A percentile compares a stretch with the other conserved stretches of the same genome.
Evolutionary conservation across 805 yeast species (phyloP).

Genomic region (Cyberlindnera maritima): DNA sequence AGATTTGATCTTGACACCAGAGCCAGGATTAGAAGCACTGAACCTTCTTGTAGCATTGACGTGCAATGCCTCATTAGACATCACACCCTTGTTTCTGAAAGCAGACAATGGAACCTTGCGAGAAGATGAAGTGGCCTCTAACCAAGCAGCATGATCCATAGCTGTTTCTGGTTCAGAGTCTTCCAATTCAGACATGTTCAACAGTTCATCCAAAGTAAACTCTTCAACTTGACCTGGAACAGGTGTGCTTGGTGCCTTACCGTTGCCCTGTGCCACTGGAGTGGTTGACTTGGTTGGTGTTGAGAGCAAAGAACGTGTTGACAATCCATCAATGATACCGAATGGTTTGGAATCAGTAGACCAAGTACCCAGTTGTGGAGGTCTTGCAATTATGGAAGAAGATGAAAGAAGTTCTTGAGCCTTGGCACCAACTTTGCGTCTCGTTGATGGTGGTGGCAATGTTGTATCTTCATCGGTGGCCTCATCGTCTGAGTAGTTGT

Average conservation of each 20-base stretch:
- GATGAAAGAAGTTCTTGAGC: slow-evolving; percentile 93
- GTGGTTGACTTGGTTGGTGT: slow-evolving; percentile 15
- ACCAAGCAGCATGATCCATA: slow-evolving; percentile 34
- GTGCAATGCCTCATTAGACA: slow-evolving; percentile 28
- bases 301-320: slow-evolving; percentile 78
- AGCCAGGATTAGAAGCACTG: slow-evolving; percentile 14
- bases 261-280: background rate
- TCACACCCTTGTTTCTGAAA: slow-evolving; percentile 74
- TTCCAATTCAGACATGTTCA: slow-evolving; percentile 86
- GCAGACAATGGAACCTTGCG: slow-evolving; percentile 82
- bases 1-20: slow-evolving; percentile 6
- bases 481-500: slow-evolving; percentile 59
- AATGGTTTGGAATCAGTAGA: slow-evolving; percentile 80
- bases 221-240: slow-evolving; percentile 36
- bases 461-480: slow-evolving; percentile 93
- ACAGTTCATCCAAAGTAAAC: slow-evolving; percentile 69
- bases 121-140: slow-evolving; percentile 36
- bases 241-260: slow-evolving; percentile 18
- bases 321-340: slow-evolving; percentile 91
- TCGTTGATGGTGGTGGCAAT: slow-evolving; percentile 66
- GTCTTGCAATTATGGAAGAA: slow-evolving; percentile 78
- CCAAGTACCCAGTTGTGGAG: slow-evolving; percentile 94
- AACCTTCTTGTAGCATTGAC: slow-evolving; percentile 28
- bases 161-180: slow-evolving; percentile 60
- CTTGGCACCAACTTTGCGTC: slow-evolving; percentile 63